Base-by-base conservation (phyloP, 73 alveolate genomes). In the Paramecium caudatum region DNA sequence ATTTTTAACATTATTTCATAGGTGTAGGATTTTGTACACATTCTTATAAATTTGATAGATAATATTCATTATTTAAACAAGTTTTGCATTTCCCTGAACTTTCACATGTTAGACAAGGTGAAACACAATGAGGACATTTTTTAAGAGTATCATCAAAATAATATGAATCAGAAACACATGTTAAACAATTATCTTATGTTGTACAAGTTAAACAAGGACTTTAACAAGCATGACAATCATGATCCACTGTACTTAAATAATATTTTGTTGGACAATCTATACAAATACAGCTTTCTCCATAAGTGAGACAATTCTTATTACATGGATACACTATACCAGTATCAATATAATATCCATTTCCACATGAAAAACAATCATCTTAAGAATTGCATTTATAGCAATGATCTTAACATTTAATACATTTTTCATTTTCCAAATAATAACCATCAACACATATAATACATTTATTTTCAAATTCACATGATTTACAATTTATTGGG, bases 81-180 rank as follows among this genome's bases (percentile, higher is more conserved):
- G 78, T 9, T 13, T 25, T 34, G 30, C 78, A 55, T 21, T 55
- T 55, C 7, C 45, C 10, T 23, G 23, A 55, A 23, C 16, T 55
- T 55, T 25, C 23, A 55, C 78, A 55, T 25, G 78, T 55, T 55
- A 55, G 30, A 8, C 78, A 55, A 55, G 78, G 78, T 9, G 37
- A 19, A 25, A 8, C 7, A 21, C 78, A 55, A 9, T 55, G 2
- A 25, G 6, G 23, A 25, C 78, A 55, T 19, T 55, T n/a, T n/a
- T n/a, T n/a, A n/a, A n/a, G 19, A 19, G 19, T 25, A 55, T 23
- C 13, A 4, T 55, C 78, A 21, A 55, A 41, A 55, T 55, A 55
- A 55, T 25, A 55, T 8, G 39, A 19, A 23, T 55, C 30, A 1
- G 78, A 55, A 55, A 55, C 19, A 21, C 74, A 50, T 7, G 6